Evolutionary conservation across 805 yeast genomes (phyloP).

Genomic region (Ascoidea tarda): DNA sequence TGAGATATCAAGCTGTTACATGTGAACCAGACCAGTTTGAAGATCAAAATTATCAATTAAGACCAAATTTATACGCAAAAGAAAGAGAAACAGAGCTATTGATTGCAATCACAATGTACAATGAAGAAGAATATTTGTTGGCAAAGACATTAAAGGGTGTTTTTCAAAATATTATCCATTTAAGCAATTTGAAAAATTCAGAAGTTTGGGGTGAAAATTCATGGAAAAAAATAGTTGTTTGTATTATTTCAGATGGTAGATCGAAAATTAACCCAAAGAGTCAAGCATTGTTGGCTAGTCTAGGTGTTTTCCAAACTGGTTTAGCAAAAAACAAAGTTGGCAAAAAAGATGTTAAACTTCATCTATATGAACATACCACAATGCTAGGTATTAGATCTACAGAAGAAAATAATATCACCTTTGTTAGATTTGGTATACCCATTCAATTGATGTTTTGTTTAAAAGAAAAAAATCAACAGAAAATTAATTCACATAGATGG

Average conservation of each 20-base stretch:
- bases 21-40: constrained; percentile 74
- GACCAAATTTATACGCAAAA: constrained; percentile 68
- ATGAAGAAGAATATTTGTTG: constrained; percentile 71
- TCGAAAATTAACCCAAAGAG: constrained; percentile 69
- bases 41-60: constrained; percentile 50
- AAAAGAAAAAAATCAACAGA: constrained; percentile 79
- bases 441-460: constrained; percentile 81
- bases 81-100: constrained; percentile 66
- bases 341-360: constrained; percentile 69
- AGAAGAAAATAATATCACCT: constrained; percentile 45
- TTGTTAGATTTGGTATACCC: constrained; percentile 61
- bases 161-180: constrained; percentile 72
- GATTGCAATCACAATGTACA: constrained; percentile 82
- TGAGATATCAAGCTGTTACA: constrained; percentile 92
- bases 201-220: constrained; percentile 94
- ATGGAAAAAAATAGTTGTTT: constrained; percentile 89
- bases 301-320: constrained; percentile 92
- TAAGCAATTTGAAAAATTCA: constrained; percentile 51
- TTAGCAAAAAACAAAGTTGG: constrained; percentile 87
- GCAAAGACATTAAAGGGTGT: constrained; percentile 85
- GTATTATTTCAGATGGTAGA: constrained; percentile 87
- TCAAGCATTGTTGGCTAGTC: constrained; percentile 64
- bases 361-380: constrained; percentile 87
- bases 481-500: constrained; percentile 96
- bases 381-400: constrained; percentile 73